Base-by-base conservation (phyloP, 2,329 filamentous ascomycete genomes). In the Fusarium miscanthi region DNA sequence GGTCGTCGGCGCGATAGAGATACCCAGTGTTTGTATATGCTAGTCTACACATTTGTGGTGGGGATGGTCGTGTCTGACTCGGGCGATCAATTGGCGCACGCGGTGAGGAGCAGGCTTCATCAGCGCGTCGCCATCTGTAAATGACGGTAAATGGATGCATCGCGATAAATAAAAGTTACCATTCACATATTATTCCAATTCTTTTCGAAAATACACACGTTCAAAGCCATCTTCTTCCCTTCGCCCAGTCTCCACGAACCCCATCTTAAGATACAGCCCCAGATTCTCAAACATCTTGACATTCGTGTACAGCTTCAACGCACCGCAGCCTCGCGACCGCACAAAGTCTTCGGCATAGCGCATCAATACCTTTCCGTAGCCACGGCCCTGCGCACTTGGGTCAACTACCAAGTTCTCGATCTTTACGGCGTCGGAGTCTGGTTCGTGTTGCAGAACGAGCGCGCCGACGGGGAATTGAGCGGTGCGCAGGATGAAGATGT, bases 221-320 rank as follows among this genome's bases (percentile, higher is more conserved):
- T 81, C 74, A 46, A 79, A 82, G 0, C 81, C 81, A 17, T 77
- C 74, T 19, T 82, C 81, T 0, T 45, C 74, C 40, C 58, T 75
- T 16, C 80, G 69, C 13, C 56, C 81, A 5, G 66, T 77, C 64
- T 83, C 80, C 0, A 58, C n/a, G 25, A 81, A 83, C 0, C 81
- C 81, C 76, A 80, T 72, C 38, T 74, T 79, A 0, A 58, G 37
- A 46, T 80, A 80, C 14, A 80, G 38, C 1, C 27, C 65, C 16
- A 80, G 38, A 33, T 81, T 81, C 23, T 83, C 82, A 38, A 78
- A 77, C 76, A 83, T 82, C 52, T 75, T 79, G 13, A 80, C 77
- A 38, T 80, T 83, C 1, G 79, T 81, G 38, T 74, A 83, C 14
- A 83, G 64, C n/a, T 71, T 75, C 40, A 80, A 54, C 1, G 77